Percentiles rank a stretch among this genome's conserved stretches.
These are phyloP conservation scores for Hymenoscyphus scutula DNA, from an alignment of 2,329 filamentous ascomycete species.

Conservation along the genomic window DNA sequence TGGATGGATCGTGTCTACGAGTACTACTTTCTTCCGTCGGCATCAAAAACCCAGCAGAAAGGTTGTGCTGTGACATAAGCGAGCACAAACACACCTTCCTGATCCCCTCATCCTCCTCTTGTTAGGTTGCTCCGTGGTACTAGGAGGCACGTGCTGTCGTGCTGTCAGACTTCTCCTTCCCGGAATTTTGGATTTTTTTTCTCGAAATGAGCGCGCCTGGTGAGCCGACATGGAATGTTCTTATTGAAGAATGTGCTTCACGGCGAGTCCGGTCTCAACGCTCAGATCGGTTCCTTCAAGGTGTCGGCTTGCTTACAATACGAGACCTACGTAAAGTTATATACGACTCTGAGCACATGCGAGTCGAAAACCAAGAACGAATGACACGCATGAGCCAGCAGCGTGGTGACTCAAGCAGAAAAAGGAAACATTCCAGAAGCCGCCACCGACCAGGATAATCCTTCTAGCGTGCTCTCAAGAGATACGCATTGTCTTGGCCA, in stretches of 20 bases:
- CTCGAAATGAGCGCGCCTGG: too few relatives aligned
- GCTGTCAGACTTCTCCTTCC: background rate
- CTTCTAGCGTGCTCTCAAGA: conserved; percentile 22
- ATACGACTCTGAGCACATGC: background rate
- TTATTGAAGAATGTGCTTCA: background rate
- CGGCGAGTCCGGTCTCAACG: background rate
- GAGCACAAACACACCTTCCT: background rate
- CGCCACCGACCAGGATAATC: conserved; percentile 14
- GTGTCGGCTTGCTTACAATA: background rate
- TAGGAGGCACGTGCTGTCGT: background rate
- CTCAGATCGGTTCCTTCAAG: background rate
- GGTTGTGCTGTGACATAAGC: conserved; percentile 1
- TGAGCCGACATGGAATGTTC: too few relatives aligned
- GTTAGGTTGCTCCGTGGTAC: background rate
- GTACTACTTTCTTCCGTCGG: background rate
- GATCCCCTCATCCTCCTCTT: background rate
- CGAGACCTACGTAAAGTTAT: background rate
- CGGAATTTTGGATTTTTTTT: too few relatives aligned
- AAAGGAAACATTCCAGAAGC: conserved; percentile 26
- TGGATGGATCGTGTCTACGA: background rate
- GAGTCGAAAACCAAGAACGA: background rate
- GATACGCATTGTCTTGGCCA: background rate
- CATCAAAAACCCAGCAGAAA: background rate
- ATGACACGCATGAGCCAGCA: conserved; percentile 12
- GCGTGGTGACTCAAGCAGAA: conserved; percentile 4